Evolutionary conservation across 2,329 filamentous ascomycete genomes (phyloP).

Genomic region (Didymella segeticola): DNA sequence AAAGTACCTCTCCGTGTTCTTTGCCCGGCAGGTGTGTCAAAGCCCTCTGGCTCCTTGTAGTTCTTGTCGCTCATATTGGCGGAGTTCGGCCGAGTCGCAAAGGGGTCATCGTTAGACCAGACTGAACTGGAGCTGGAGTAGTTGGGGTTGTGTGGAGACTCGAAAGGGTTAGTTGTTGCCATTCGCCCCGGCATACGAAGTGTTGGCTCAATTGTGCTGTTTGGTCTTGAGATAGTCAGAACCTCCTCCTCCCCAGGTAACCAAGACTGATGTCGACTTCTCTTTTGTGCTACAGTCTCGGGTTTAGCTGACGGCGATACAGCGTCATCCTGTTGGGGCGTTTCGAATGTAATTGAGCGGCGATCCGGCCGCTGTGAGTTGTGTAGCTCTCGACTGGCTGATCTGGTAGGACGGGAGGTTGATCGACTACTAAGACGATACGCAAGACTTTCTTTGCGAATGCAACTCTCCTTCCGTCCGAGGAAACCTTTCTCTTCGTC

Average conservation of each 20-base stretch:
- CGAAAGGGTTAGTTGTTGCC: slow-evolving; percentile 9
- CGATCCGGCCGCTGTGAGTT: slow-evolving; percentile 7
- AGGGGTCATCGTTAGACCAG: slow-evolving; percentile 23
- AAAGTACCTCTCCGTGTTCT: slow-evolving; percentile 21
- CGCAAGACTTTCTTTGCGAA: slow-evolving; percentile 7
- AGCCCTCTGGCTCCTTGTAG: slow-evolving; percentile 17
- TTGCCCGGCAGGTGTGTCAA: slow-evolving; percentile 9
- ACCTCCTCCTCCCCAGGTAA: slow-evolving; percentile 10
- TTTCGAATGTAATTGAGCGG: slow-evolving; percentile 10
- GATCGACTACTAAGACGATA: slow-evolving; percentile 14
- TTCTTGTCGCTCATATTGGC: slow-evolving; percentile 4
- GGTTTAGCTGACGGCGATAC: not conserved
- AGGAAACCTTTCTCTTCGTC: slow-evolving; percentile 15
- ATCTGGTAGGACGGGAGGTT: slow-evolving; percentile 1
- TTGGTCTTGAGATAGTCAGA: slow-evolving; percentile 10
- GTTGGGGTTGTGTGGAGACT: not conserved
- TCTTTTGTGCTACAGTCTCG: not conserved
- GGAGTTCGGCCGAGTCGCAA: slow-evolving; percentile 19
- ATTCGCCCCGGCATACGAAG: slow-evolving; percentile 10
- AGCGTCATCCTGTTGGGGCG: not conserved
- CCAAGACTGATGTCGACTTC: slow-evolving; percentile 6
- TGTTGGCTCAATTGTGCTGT: slow-evolving; percentile 7
- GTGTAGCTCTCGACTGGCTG: not conserved
- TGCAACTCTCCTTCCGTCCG: slow-evolving; percentile 14
- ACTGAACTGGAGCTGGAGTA: slow-evolving; percentile 12